phyloP scores from a whole-genome alignment of 2,329 filamentous ascomycete species.

The Xylariaceae sp. region DNA sequence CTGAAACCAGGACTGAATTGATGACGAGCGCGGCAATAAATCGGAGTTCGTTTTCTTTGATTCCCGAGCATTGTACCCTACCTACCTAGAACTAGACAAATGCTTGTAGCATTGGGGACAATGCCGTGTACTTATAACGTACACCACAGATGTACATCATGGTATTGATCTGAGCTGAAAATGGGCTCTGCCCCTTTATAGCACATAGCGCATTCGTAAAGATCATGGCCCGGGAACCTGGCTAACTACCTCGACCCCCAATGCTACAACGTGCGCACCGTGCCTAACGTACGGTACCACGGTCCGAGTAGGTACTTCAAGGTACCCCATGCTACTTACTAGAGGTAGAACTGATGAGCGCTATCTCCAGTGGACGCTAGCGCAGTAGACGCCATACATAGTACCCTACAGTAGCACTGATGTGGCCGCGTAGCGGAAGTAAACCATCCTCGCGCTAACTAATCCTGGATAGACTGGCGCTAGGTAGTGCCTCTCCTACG shows the following conservation, averaged over 20 bases:
- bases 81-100: too few relatives aligned
- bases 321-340: too few relatives aligned
- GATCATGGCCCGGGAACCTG: conserved; percentile 15
- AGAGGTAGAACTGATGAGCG: too few relatives aligned
- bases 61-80: too few relatives aligned
- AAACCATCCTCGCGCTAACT: not conserved
- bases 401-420: too few relatives aligned
- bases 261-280: not conserved
- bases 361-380: too few relatives aligned
- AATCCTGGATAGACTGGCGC: too few relatives aligned
- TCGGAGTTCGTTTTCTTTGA: not conserved
- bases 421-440: not conserved
- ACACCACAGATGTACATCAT: not conserved
- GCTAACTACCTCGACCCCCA: not conserved
- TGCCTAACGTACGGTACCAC: not conserved
- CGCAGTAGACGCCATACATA: too few relatives aligned
- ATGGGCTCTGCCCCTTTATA: conserved; percentile 8
- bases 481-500: not conserved
- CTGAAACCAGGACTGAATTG: conserved; percentile 4
- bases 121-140: not conserved
- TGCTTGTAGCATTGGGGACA: not conserved
- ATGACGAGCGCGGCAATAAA: conserved; percentile 8
- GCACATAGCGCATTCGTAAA: not conserved
- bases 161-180: conserved; percentile 17
- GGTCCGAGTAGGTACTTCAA: not conserved